A percentile compares a stretch with the other conserved stretches of the same genome.
Conservation (phyloP, 2,329 filamentous ascomycete species). For the Arthrobotrys sphaeroides region DNA sequence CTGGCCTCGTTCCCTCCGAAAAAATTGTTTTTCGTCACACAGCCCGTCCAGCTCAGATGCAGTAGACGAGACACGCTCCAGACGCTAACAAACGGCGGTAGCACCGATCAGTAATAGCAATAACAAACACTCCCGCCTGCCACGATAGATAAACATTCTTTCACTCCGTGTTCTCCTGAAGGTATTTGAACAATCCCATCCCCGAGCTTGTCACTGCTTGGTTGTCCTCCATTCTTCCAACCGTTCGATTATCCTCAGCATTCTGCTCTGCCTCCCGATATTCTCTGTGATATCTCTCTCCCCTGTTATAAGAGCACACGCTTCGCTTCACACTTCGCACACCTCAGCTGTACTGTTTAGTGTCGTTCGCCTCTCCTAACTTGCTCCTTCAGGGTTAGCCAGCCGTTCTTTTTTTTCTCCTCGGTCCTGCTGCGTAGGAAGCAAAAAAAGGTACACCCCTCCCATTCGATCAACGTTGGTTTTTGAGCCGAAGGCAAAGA, state of each 20-base stretch:
- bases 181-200: conserved; percentile 49
- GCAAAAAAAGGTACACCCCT: conserved; percentile 6
- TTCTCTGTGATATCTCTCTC: conserved; percentile 4
- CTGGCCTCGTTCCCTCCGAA: conserved; percentile 17
- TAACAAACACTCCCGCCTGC: conserved; percentile 24
- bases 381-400: conserved; percentile 37
- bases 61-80: conserved; percentile 43
- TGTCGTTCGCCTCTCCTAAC: conserved; percentile 46
- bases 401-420: conserved; percentile 43
- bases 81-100: conserved; percentile 49
- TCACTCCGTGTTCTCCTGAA: conserved; percentile 43
- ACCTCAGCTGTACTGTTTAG: conserved; percentile 10
- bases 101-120: conserved; percentile 51
- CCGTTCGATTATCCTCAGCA: conserved; percentile 38
- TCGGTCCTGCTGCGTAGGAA: conserved; percentile 28
- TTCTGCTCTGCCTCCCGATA: conserved; percentile 31
- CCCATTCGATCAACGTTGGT: conserved; percentile 3
- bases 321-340: conserved; percentile 12
- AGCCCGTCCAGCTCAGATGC: conserved; percentile 13
- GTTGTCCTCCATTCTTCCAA: conserved; percentile 32
- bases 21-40: conserved; percentile 22
- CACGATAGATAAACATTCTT: conserved; percentile 51
- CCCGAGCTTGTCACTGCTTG: conserved; percentile 4
- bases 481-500: conserved; percentile 8
- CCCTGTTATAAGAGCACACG: conserved; percentile 28